Percentiles rank a stretch among this genome's conserved stretches.
phyloP scores from a whole-genome alignment of 1,139 yeast species.

The Ogataea hybrid region DNA sequence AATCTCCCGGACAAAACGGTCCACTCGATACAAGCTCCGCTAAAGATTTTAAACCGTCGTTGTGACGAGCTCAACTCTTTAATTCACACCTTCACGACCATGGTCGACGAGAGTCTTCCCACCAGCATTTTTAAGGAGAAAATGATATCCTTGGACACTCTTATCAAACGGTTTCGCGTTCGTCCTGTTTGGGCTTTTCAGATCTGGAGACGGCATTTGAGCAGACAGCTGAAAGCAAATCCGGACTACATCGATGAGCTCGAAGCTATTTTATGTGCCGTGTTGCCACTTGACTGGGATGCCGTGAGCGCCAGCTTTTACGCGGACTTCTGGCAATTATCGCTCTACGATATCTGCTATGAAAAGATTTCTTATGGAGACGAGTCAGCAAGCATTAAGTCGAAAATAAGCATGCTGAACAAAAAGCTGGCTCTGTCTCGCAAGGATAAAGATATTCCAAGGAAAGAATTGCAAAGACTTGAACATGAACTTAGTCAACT shows the following conservation, averaged over 20 bases:
- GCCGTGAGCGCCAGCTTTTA: slow-evolving; percentile 46
- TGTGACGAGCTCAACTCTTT: slow-evolving; percentile 71
- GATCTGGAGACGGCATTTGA: slow-evolving; percentile 62
- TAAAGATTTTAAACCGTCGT: slow-evolving; percentile 69
- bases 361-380: slow-evolving; percentile 49
- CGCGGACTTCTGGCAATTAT: slow-evolving; percentile 69
- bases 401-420: slow-evolving; percentile 35
- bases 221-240: slow-evolving; percentile 21
- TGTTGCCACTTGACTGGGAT: slow-evolving; percentile 36
- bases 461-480: slow-evolving; percentile 21
- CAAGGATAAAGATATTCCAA: slow-evolving; percentile 35
- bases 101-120: slow-evolving; percentile 52
- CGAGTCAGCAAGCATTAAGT: slow-evolving; percentile 42
- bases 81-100: slow-evolving; percentile 60
- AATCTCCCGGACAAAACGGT: slow-evolving; percentile 47
- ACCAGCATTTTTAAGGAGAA: slow-evolving; percentile 36
- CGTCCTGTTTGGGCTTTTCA: slow-evolving; percentile 73
- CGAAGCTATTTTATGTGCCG: slow-evolving; percentile 27
- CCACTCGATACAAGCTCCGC: slow-evolving; percentile 47
- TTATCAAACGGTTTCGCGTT: slow-evolving; percentile 50
- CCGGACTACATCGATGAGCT: slow-evolving; percentile 14
- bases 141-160: slow-evolving; percentile 45
- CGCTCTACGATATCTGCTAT: slow-evolving; percentile 71
- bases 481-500: slow-evolving; percentile 26
- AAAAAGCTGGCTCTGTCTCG: slow-evolving; percentile 35